Evolutionary conservation across 2,329 filamentous ascomycete genomes (phyloP), one percentile per base, ranked within the genome.

Genomic region (Phaeomoniella chlamydospora): DNA sequence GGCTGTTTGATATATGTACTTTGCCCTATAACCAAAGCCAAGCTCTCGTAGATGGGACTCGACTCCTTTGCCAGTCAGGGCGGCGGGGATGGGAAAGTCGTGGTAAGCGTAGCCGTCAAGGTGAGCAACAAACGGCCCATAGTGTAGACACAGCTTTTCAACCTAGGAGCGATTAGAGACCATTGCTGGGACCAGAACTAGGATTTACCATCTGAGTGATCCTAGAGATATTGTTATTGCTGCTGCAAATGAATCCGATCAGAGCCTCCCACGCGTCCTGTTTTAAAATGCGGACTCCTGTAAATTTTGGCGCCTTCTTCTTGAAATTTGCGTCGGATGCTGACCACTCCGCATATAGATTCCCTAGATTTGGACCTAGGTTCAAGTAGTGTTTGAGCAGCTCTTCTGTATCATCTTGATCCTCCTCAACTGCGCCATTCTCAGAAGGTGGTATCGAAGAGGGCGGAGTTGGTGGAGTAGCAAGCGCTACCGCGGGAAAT

Each of bases 241-340:
- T 94, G 58, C 87, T 94, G 67, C 90, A 98, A 44, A 98, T 98
- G 58, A 98, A 98, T 38, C 81, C 79, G 15, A 98, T 67, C 15
- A 98, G 66, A 1, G 90, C 77, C 57, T 98, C 90, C 90, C 92
- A 98, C 1, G 88, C 78, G 63, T 94, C 87, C 61, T 98, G 90
- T 48, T 80, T 83, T 31, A 98, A 63, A 45, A 98, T 94, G 15
- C 90, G 77, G 38, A 98, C 81, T 10, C 92, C 90, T 0, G 80
- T 79, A 54, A 98, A 98, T 38, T 79, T 77, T 0, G 82, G 79
- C 0, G 90, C 88, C 46, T 83, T 84, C 51, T 78, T 80, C 48
- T 77, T 80, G 59, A 98, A 98, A 55, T 96, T 94, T 16, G 78
- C 58, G 52, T 98, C 90, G 3, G 77, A 72, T 0, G 67, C 62